These are phyloP conservation scores for Chalciporus sphaerocephalus DNA, from an alignment of 768 basidiomycete genomes.

Conservation along the genomic window DNA sequence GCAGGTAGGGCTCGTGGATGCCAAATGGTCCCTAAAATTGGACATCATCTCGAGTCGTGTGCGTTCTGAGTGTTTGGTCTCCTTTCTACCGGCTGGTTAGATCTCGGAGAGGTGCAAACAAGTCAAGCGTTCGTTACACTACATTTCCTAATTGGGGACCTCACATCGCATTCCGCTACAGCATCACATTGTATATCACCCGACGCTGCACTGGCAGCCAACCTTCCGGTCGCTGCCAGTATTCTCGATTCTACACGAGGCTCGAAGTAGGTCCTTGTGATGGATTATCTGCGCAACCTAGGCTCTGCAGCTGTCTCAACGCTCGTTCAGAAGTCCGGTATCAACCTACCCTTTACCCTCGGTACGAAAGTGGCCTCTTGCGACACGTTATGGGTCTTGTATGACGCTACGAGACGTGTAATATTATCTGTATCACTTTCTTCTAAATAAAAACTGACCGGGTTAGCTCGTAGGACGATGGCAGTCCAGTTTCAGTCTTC, in stretches of 20 bases:
- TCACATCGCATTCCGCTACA: too few species aligned
- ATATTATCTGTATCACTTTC: slow-evolving; percentile 10
- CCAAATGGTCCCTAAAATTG: too few species aligned
- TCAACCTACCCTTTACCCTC: slow-evolving; percentile 83
- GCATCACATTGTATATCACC: neutral
- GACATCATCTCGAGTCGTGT: too few species aligned
- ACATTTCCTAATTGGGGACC: too few species aligned
- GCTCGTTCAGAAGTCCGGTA: slow-evolving; percentile 89
- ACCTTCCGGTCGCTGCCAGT: too few species aligned
- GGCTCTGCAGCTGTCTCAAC: slow-evolving; percentile 85
- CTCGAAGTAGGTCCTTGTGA: slow-evolving; percentile 23
- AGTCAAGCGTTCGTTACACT: too few species aligned
- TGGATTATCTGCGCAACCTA: slow-evolving; percentile 81
- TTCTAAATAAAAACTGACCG: slow-evolving; percentile 14
- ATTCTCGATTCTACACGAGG: neutral
- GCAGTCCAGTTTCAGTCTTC: slow-evolving; percentile 81
- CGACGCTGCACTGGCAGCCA: neutral
- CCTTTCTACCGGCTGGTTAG: too few species aligned
- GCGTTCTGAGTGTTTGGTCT: too few species aligned
- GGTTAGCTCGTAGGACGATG: slow-evolving; percentile 68
- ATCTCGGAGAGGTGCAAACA: too few species aligned
- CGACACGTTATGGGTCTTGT: slow-evolving; percentile 77
- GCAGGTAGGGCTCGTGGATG: too few species aligned
- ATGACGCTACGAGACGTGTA: slow-evolving; percentile 88
- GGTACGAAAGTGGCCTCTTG: slow-evolving; percentile 66